These are phyloP conservation scores for Irpex lacteus DNA, from an alignment of 1,284 basidiomycete species.

Conservation along the genomic window DNA sequence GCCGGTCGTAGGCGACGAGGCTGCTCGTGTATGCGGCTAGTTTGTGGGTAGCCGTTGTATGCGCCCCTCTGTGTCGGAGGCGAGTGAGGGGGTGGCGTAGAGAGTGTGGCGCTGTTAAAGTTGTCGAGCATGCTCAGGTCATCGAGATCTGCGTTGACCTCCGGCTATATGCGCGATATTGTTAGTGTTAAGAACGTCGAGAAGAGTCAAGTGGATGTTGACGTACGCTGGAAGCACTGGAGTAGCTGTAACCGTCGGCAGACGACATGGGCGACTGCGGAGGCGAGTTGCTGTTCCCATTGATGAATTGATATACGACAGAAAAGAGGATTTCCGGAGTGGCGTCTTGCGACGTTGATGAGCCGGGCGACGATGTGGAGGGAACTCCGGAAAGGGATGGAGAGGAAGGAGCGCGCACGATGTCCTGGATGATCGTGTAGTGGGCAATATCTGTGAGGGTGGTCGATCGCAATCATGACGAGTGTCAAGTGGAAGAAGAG, in stretches of 20 bases:
- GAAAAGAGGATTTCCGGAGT: conserved; percentile 5
- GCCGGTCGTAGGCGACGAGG: conserved; percentile 4
- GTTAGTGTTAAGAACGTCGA: neutral
- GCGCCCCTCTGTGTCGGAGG: neutral
- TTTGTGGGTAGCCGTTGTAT: conserved; percentile 7
- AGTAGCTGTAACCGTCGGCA: conserved; percentile 1
- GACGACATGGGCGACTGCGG: conserved; percentile 1
- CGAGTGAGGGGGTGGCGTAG: neutral
- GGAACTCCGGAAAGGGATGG: conserved; percentile 20
- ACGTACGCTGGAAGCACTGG: conserved; percentile 1
- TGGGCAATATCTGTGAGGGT: conserved; percentile 49
- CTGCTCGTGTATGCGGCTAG: conserved; percentile 7
- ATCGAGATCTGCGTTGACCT: conserved; percentile 15
- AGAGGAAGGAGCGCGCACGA: conserved; percentile 33
- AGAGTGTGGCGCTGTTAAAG: neutral
- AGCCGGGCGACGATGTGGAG: neutral
- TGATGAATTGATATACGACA: neutral
- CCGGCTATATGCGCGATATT: conserved; percentile 14
- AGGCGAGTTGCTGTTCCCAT: neutral
- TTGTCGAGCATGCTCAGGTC: conserved; percentile 21
- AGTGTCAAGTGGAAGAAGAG: neutral
- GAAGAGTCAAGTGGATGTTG: conserved; percentile 15
- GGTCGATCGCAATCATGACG: neutral
- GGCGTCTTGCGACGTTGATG: conserved; percentile 16
- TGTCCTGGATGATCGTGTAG: conserved; percentile 55